phyloP scores from a whole-genome alignment of 73 alveolate genomes.

The Stentor coeruleus region DNA sequence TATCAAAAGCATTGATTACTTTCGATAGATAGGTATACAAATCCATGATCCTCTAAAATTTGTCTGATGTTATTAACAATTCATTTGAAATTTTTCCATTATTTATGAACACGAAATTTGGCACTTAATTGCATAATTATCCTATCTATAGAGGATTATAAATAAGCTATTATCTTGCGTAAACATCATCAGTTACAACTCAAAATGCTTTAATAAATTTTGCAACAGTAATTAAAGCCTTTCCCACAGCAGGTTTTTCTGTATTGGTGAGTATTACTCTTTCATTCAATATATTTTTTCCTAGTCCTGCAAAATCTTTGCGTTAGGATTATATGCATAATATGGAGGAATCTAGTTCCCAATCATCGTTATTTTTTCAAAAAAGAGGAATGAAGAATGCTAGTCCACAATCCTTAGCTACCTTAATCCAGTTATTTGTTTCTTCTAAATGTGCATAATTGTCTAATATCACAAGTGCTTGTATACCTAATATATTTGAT shows the following conservation, averaged over 20 bases:
- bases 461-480: neutral
- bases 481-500: neutral
- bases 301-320: neutral
- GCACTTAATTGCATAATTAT: too few species aligned
- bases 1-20: too few species aligned
- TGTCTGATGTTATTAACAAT: too few species aligned
- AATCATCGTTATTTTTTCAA: neutral
- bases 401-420: neutral
- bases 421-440: neutral
- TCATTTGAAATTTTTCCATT: too few species aligned
- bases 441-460: neutral
- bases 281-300: neutral
- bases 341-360: neutral
- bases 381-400: constrained; percentile 2
- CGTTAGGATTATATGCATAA: neutral
- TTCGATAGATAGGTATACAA: too few species aligned
- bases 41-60: too few species aligned
- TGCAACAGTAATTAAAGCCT: neutral
- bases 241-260: constrained; percentile 5
- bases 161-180: too few species aligned
- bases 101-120: too few species aligned
- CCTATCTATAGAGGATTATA: too few species aligned
- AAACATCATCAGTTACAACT: neutral
- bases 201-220: neutral
- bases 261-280: neutral